phyloP scores from a whole-genome alignment of 306 rosid species.

The Gastrolobium villosum region DNA sequence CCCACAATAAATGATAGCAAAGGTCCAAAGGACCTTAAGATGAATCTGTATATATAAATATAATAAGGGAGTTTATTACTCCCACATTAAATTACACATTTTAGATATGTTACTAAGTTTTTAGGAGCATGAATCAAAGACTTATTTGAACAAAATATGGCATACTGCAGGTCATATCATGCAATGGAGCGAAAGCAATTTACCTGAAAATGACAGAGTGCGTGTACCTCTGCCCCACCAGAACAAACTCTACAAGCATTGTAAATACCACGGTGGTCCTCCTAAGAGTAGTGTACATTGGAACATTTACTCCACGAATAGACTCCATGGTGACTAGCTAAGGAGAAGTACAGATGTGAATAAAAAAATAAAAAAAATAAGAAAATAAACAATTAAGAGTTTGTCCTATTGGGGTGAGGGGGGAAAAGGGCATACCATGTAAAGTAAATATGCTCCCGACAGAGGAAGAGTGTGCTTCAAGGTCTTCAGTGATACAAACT shows the following conservation, averaged over 20 bases:
- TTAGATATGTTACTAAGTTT: neutral
- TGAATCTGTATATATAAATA: neutral
- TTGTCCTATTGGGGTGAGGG: neutral
- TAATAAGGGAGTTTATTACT: neutral
- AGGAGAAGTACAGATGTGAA: constrained; percentile 58
- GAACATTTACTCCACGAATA: constrained; percentile 98
- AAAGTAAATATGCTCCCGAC: constrained; percentile 89
- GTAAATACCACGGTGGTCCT: constrained; percentile 95
- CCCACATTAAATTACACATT: constrained; percentile 4
- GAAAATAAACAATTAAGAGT: constrained; percentile 12
- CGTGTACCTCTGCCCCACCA: constrained; percentile 86
- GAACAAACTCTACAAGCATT: constrained; percentile 81
- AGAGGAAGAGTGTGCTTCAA: constrained; percentile 85
- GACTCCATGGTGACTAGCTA: constrained; percentile 97
- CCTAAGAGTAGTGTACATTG: constrained; percentile 97
- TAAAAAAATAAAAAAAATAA: constrained; percentile 34
- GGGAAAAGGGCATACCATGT: constrained; percentile 69
- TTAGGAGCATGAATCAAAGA: constrained; percentile 1
- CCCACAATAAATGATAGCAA: constrained; percentile 13
- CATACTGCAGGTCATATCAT: constrained; percentile 5
- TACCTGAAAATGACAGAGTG: constrained; percentile 83
- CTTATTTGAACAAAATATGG: constrained; percentile 7
- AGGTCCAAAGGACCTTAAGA: neutral
- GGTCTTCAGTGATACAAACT: constrained; percentile 76
- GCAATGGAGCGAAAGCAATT: constrained; percentile 43